These are phyloP conservation scores for Vitrella brassicaformis DNA, from an alignment of 73 alveolate genomes.

Conservation along the genomic window DNA sequence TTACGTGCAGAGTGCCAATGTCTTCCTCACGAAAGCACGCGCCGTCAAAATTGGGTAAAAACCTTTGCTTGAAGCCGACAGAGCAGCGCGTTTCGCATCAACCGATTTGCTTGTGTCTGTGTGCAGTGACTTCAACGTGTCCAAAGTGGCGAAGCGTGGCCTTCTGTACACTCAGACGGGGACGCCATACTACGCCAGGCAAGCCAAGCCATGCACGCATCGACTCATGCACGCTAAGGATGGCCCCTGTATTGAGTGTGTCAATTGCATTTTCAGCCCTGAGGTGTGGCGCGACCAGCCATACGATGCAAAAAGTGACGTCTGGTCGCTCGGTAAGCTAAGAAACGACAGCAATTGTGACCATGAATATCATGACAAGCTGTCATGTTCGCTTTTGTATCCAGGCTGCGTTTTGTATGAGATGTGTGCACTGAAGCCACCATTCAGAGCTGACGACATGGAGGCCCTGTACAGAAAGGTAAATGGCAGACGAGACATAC, in stretches of 20 bases:
- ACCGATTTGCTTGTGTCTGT: no score
- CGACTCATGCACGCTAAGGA: no score
- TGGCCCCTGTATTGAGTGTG: neutral
- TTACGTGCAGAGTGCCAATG: slow-evolving; percentile 41
- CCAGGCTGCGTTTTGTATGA: slow-evolving; percentile 47
- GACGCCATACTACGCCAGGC: slow-evolving; percentile 62
- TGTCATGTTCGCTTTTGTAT: no score
- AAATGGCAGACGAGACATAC: neutral
- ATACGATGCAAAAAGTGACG: slow-evolving; percentile 48
- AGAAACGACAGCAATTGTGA: no score
- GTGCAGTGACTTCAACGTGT: slow-evolving; percentile 56
- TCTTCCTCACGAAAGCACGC: slow-evolving; percentile 21
- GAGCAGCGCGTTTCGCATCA: no score
- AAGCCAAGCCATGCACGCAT: neutral
- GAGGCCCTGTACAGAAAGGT: slow-evolving; percentile 46
- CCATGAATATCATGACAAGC: no score
- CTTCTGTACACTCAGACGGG: slow-evolving; percentile 64
- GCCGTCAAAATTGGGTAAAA: slow-evolving; percentile 46
- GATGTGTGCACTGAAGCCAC: slow-evolving; percentile 43
- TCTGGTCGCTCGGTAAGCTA: slow-evolving; percentile 49
- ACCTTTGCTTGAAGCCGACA: no score
- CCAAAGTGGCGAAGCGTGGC: slow-evolving; percentile 52
- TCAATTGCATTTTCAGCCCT: slow-evolving; percentile 4
- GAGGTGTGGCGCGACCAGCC: slow-evolving; percentile 53
- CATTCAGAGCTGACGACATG: slow-evolving; percentile 50